A percentile compares a stretch with the other conserved stretches of the same genome.
These are phyloP conservation scores for Suillus brevipes DNA, from an alignment of 768 basidiomycete genomes.

Conservation along the genomic window DNA sequence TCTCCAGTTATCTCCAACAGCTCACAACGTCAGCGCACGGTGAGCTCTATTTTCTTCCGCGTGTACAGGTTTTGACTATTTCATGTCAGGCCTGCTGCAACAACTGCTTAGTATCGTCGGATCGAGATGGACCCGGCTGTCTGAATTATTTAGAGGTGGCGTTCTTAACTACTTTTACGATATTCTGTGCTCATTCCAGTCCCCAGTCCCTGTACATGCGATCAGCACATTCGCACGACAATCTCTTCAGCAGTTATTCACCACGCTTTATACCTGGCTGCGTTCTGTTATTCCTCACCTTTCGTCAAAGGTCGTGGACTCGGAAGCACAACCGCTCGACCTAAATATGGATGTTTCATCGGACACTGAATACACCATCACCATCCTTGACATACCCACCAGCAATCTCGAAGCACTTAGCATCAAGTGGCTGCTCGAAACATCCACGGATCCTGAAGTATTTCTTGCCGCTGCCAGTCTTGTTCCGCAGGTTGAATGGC, in stretches of 20 bases:
- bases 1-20: background rate
- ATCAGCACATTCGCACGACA: background rate
- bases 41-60: background rate
- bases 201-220: background rate
- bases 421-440: slow-evolving; percentile 9
- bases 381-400: background rate
- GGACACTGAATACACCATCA: background rate
- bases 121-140: background rate
- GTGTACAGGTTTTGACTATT: background rate
- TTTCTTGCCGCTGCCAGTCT: background rate
- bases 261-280: background rate
- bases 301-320: background rate
- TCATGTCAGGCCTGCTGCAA: background rate
- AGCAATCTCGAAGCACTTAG: background rate
- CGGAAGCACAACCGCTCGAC: background rate
- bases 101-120: background rate
- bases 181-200: background rate
- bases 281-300: background rate
- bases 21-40: background rate
- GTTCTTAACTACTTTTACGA: background rate
- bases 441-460: background rate
- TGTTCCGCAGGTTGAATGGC: background rate
- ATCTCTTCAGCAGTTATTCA: background rate
- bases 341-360: too few relatives aligned
- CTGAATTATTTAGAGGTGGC: background rate